Evolutionary conservation across 1,139 yeast genomes (phyloP).

Genomic region (Blastobotrys proliferans): DNA sequence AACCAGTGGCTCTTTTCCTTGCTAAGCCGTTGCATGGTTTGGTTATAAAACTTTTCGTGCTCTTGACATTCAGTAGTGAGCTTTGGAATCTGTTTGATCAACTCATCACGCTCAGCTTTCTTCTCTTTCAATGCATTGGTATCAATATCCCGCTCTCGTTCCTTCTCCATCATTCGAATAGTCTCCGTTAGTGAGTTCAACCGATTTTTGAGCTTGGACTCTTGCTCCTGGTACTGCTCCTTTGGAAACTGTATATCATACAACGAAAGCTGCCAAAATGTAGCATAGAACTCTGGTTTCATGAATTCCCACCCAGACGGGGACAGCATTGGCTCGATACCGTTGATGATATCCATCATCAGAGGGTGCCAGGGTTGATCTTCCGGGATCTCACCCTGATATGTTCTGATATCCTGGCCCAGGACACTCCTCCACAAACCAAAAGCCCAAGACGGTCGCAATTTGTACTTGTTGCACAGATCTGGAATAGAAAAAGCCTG

Average conservation of each 20-base stretch:
- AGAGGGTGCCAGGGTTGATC: conserved; percentile 27
- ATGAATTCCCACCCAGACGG: conserved; percentile 33
- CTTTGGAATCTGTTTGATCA: conserved; percentile 23
- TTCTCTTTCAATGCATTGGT: conserved; percentile 15
- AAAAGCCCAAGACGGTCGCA: conserved; percentile 68
- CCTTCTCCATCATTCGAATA: conserved; percentile 16
- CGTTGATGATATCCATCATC: conserved; percentile 25
- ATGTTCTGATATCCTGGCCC: conserved; percentile 32
- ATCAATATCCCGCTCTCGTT: conserved; percentile 12
- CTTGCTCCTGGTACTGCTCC: conserved; percentile 49
- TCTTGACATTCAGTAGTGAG: conserved; percentile 30
- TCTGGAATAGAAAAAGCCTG: conserved; percentile 45
- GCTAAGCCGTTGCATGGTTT: conserved; percentile 31
- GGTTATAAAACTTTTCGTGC: conserved; percentile 36
- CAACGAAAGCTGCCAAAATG: conserved; percentile 74
- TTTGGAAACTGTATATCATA: conserved; percentile 64
- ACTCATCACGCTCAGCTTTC: conserved; percentile 21
- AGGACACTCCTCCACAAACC: conserved; percentile 67
- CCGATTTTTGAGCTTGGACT: conserved; percentile 26
- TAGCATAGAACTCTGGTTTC: conserved; percentile 47
- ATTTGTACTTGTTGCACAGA: conserved; percentile 46
- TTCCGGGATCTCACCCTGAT: conserved; percentile 12
- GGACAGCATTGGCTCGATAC: conserved; percentile 23
- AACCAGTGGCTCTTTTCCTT: conserved; percentile 37
- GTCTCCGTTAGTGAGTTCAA: conserved; percentile 14